Conservation (phyloP, 2,329 filamentous ascomycete species). For the Pseudogymnoascus sp. region DNA sequence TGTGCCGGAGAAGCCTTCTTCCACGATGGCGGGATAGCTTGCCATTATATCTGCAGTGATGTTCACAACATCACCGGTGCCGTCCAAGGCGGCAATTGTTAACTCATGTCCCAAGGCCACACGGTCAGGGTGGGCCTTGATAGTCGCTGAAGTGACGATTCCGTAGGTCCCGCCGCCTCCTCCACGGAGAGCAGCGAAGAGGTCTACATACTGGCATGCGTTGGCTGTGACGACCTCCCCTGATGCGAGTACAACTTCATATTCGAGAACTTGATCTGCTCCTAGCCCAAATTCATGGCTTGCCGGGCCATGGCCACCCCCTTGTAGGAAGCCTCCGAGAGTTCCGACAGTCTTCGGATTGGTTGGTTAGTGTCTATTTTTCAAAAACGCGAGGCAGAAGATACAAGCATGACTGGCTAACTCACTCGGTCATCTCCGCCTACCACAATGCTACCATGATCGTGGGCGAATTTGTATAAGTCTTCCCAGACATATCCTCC, state of each 20-base stretch:
- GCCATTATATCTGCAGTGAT: slow-evolving; percentile 10
- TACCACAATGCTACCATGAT: no score
- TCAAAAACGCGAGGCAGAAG: no score
- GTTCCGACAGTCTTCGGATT: no score
- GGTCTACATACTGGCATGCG: slow-evolving; percentile 29
- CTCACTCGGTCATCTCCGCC: no score
- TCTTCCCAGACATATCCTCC: no score
- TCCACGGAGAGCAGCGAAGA: slow-evolving; percentile 42
- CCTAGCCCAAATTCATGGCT: slow-evolving; percentile 41
- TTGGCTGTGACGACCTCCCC: slow-evolving; percentile 37
- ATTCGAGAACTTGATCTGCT: slow-evolving; percentile 41
- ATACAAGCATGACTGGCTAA: no score
- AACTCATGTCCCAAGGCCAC: no score
- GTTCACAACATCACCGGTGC: no score
- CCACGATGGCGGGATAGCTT: slow-evolving; percentile 10
- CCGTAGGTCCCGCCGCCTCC: slow-evolving; percentile 38
- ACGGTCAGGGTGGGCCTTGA: slow-evolving; percentile 4
- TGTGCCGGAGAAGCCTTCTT: slow-evolving; percentile 8
- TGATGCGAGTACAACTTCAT: slow-evolving; percentile 41
- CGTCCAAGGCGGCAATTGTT: no score
- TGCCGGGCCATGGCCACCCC: slow-evolving; percentile 12
- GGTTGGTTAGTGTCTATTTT: no score
- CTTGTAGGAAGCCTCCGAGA: no score
- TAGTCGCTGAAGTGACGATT: slow-evolving; percentile 33
- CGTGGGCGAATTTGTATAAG: no score